phyloP scores from a whole-genome alignment of 352 stramenopile genomes.

The Phytophthora pinifolia region DNA sequence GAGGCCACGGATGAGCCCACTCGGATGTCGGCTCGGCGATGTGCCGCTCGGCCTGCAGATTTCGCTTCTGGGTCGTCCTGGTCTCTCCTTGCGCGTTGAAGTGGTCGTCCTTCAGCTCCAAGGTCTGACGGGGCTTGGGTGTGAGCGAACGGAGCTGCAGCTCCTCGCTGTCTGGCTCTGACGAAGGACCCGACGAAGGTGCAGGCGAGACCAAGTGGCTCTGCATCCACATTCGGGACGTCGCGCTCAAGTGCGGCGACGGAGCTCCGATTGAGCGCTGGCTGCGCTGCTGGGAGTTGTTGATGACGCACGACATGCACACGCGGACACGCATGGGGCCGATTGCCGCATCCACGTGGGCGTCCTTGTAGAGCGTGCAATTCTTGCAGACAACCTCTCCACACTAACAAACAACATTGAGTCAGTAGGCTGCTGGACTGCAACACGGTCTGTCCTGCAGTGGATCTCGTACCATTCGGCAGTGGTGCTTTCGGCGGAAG shows the following conservation, averaged over 20 bases:
- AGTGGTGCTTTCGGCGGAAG: constrained; percentile 88
- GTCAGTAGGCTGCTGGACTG: constrained; percentile 1
- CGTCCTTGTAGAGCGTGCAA: constrained; percentile 77
- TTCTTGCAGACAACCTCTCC: constrained; percentile 82
- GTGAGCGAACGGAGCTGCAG: constrained; percentile 17
- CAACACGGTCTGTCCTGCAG: background rate
- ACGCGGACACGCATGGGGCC: constrained; percentile 71
- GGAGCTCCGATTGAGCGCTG: constrained; percentile 1
- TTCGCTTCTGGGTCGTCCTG: constrained; percentile 13
- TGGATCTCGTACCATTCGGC: constrained; percentile 60
- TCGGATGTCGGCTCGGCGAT: constrained; percentile 12
- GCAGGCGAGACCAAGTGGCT: constrained; percentile 66
- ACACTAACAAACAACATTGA: constrained; percentile 30
- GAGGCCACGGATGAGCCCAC: constrained; percentile 75
- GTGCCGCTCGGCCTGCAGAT: constrained; percentile 21
- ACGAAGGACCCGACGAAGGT: constrained; percentile 38
- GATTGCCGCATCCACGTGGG: constrained; percentile 44
- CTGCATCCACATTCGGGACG: constrained; percentile 53
- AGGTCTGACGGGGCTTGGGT: constrained; percentile 16
- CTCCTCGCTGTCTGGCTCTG: constrained; percentile 44
- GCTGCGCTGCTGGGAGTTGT: constrained; percentile 29
- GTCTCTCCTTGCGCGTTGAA: constrained; percentile 37
- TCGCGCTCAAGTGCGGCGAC: constrained; percentile 23
- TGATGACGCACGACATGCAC: constrained; percentile 79
- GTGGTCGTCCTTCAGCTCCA: constrained; percentile 32